Percentiles rank a stretch among this genome's conserved stretches.
Evolutionary conservation across 2,329 filamentous ascomycete species (phyloP).

Genomic region (Lachnum nothofagi): DNA sequence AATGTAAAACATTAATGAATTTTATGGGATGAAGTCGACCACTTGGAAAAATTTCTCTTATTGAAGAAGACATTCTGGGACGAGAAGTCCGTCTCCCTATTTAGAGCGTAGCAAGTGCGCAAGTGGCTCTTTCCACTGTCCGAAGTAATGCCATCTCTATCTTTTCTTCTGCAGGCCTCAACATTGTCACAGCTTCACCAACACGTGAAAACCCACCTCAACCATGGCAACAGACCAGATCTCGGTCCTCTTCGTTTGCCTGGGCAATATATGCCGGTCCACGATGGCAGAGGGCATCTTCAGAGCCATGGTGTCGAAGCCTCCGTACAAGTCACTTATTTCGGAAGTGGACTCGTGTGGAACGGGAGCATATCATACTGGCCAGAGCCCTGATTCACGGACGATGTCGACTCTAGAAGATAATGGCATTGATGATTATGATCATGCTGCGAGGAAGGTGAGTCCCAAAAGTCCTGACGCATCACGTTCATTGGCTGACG

Average conservation of each 20-base stretch:
- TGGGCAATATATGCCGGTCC: slow-evolving; percentile 92
- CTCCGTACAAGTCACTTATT: slow-evolving; percentile 56
- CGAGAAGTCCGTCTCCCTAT: too few relatives aligned
- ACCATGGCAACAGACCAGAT: slow-evolving; percentile 36
- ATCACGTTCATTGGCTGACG: slow-evolving; percentile 7
- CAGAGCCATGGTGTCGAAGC: slow-evolving; percentile 59
- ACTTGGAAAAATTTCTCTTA: too few relatives aligned
- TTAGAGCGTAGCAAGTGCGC: too few relatives aligned
- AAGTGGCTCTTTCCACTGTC: too few relatives aligned
- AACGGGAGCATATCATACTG: slow-evolving; percentile 78
- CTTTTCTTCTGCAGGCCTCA: too few relatives aligned
- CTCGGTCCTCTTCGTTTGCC: slow-evolving; percentile 87
- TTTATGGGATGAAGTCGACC: too few relatives aligned
- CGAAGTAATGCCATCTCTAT: too few relatives aligned
- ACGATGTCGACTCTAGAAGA: slow-evolving; percentile 73
- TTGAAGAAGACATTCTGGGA: too few relatives aligned
- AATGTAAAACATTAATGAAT: too few relatives aligned
- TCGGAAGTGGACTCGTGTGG: slow-evolving; percentile 78
- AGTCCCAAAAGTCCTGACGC: slow-evolving; percentile 20
- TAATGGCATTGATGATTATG: slow-evolving; percentile 72
- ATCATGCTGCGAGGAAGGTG: slow-evolving; percentile 72
- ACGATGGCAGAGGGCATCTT: slow-evolving; percentile 98
- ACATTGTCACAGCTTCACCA: not conserved
- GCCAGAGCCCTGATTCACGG: slow-evolving; percentile 70
- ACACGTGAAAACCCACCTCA: not conserved